A percentile compares a stretch with the other conserved stretches of the same genome.
Evolutionary conservation across 495 filamentous ascomycete species (phyloP).

Genomic region (Neurospora sp.): DNA sequence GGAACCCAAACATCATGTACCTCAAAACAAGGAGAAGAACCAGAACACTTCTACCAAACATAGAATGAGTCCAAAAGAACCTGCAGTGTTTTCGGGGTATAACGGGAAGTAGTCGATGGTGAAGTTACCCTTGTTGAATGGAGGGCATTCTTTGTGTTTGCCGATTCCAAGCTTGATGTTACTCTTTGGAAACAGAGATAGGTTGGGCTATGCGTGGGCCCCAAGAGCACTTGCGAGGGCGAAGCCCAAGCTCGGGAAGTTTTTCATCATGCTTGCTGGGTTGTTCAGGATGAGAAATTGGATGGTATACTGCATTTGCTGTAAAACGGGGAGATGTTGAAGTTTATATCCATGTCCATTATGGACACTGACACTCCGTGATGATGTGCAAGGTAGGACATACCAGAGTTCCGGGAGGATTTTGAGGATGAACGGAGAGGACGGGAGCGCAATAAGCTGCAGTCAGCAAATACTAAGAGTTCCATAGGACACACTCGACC

Average conservation of each 20-base stretch:
- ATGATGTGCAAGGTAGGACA: not conserved
- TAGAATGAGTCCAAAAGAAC: not conserved
- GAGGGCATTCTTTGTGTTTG: not conserved
- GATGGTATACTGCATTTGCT: not conserved
- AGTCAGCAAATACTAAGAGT: not conserved
- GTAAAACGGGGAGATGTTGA: not conserved
- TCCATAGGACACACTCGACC: not conserved
- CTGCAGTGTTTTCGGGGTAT: constrained; percentile 25
- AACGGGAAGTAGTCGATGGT: constrained; percentile 24
- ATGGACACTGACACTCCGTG: not conserved
- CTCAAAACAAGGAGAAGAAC: not conserved
- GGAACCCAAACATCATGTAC: not conserved
- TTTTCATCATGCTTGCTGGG: not conserved
- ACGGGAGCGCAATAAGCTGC: not conserved
- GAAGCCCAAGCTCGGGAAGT: not conserved
- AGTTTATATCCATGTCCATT: not conserved
- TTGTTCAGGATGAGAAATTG: not conserved
- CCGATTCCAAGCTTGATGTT: not conserved
- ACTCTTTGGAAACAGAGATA: not conserved
- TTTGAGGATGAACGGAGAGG: not conserved
- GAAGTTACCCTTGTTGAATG: constrained; percentile 16
- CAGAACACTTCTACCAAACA: not conserved
- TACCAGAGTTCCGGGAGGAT: not conserved
- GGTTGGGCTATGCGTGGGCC: not conserved
- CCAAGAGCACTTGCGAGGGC: not conserved